Percentiles rank a stretch among this genome's conserved stretches.
phyloP scores from a whole-genome alignment of 2,329 filamentous ascomycete species.

The Epichloe festucae region DNA sequence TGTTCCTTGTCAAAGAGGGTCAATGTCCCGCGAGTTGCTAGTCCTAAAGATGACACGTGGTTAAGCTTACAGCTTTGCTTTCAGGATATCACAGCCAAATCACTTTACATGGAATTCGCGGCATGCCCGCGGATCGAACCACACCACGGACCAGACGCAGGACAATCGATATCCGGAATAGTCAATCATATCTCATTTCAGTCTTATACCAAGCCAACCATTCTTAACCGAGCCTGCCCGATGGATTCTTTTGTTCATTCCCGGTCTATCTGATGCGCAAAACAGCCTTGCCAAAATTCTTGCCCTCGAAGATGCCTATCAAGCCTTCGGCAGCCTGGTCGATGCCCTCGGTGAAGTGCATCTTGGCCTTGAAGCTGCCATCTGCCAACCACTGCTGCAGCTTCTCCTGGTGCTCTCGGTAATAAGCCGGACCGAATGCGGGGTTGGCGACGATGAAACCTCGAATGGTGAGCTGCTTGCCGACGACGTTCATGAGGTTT shows the following conservation, averaged over 20 bases:
- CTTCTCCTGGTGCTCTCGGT: conserved; percentile 60
- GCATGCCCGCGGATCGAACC: no score
- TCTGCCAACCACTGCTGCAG: conserved; percentile 65
- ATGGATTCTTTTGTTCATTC: no score
- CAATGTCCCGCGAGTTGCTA: no score
- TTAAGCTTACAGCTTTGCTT: no score
- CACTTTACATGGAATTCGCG: background rate
- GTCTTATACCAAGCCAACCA: background rate
- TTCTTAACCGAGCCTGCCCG: no score
- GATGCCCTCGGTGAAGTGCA: conserved; percentile 59
- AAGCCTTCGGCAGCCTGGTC: conserved; percentile 67
- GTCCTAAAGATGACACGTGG: no score
- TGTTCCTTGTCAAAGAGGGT: no score
- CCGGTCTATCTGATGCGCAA: conserved; percentile 20
- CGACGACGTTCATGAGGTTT: conserved; percentile 52
- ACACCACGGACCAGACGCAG: no score
- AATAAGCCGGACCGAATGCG: conserved; percentile 53
- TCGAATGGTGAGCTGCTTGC: conserved; percentile 55
- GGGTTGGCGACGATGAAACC: conserved; percentile 63
- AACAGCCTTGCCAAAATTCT: conserved; percentile 80
- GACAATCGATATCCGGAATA: background rate
- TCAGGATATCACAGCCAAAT: background rate
- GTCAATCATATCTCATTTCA: background rate
- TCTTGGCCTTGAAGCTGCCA: conserved; percentile 58
- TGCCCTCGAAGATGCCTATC: conserved; percentile 59